Base-by-base conservation (phyloP, 768 basidiomycete species). In the Pleurotus ostreatus region DNA sequence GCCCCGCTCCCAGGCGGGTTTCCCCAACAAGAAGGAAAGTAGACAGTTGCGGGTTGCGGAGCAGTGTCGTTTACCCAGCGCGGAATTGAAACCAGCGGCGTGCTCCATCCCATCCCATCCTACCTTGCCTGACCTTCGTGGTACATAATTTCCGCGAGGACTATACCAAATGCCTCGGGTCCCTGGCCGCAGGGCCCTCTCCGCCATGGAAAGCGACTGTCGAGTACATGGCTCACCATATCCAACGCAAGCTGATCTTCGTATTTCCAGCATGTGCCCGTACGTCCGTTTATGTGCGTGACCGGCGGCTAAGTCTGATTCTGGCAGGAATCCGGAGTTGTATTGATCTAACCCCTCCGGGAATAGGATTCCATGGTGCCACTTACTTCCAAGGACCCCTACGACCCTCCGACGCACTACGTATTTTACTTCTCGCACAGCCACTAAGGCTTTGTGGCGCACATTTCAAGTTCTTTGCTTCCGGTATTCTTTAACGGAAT, bases 401-500 rank as follows among this genome's bases (percentile, higher is more conserved):
- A 52, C 51, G 39, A 52, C 51, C 51, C 51, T 52, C 38, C 15
- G 15, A 22, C 11, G 5, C 26, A 44, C 20, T 13, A 12, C 12
- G 25, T 12, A n/a, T 16, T 30, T 30, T 52, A n/a, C 51, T 40
- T 52, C 51, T n/a, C 40, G 38, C 38, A 52, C 38, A 52, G 51
- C 51, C 51, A 52, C 51, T 22, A 52, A 16, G 39, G n/a, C 51
- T 52, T 52, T 52, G 51, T 52, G 51, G 51, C 51, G 51, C 37
- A 16, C 16, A 15, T 37, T 16, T 15, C 34, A 52, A 18, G 40
- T 52, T 52, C 51, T 52, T 18, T 52, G 34, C 51, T 52, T 52
- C 51, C 51, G 51, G 51, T 52, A 52, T 52, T 52, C 51, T 52
- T 52, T 22, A 52, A 39, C 51, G 51, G 51, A 52, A 52, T 37